Conservation (phyloP, 306 rosid genomes). For the Acacia confusa region DNA sequence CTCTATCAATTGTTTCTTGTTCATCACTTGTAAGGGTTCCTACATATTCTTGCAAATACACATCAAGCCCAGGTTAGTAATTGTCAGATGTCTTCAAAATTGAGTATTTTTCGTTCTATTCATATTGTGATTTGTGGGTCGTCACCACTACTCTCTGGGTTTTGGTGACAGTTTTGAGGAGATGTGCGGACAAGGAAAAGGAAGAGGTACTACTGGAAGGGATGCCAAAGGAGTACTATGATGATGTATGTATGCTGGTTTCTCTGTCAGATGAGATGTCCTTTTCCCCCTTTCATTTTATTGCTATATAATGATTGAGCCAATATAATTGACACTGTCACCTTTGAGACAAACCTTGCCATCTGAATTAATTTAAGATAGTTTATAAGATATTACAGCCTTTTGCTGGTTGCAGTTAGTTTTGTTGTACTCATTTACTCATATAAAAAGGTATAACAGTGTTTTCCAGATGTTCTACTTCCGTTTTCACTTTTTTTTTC, state of each 20-base stretch:
- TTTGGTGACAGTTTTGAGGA: conserved; percentile 51
- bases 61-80: conserved; percentile 49
- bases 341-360: background rate
- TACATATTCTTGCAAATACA: conserved; percentile 20
- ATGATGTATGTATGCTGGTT: conserved; percentile 63
- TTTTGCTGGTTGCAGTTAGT: background rate
- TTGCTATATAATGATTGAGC: background rate
- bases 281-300: background rate
- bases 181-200: conserved; percentile 51
- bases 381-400: background rate
- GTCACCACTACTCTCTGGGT: background rate
- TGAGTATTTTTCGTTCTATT: conserved; percentile 13
- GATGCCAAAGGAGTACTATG: conserved; percentile 88
- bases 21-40: conserved; percentile 29
- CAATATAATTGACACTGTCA: background rate
- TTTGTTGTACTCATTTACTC: background rate
- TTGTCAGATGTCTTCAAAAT: conserved; percentile 7
- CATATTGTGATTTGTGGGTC: background rate
- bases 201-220: conserved; percentile 73
- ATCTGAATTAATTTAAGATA: background rate
- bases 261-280: background rate
- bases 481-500: background rate
- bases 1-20: conserved; percentile 19
- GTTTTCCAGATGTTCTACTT: background rate
- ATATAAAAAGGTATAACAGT: background rate